phyloP scores from a whole-genome alignment of 2,329 filamentous ascomycete species.

The Pyrenophora teres region DNA sequence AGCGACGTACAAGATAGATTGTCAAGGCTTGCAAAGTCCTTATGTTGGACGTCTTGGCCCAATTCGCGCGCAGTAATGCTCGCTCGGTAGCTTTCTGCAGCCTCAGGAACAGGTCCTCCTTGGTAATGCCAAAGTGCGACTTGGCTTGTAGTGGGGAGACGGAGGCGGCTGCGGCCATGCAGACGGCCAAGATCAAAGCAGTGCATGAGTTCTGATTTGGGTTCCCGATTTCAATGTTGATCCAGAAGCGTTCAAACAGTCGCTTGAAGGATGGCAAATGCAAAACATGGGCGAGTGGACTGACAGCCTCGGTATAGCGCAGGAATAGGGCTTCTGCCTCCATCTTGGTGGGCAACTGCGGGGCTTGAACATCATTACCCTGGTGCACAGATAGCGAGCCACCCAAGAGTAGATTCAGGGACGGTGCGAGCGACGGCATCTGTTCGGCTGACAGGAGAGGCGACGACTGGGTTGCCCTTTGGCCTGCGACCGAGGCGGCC shows the following conservation, averaged over 20 bases:
- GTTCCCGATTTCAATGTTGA: slow-evolving; percentile 44
- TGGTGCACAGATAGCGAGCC: slow-evolving; percentile 36
- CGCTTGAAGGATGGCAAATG: slow-evolving; percentile 46
- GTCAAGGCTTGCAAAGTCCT: slow-evolving; percentile 45
- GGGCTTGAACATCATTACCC: slow-evolving; percentile 36
- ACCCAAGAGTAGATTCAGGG: slow-evolving; percentile 42
- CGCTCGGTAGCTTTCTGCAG: slow-evolving; percentile 46
- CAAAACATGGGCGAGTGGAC: slow-evolving; percentile 45
- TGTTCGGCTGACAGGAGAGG: slow-evolving; percentile 44
- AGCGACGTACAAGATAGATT: slow-evolving; percentile 41
- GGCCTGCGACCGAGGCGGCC: slow-evolving; percentile 43
- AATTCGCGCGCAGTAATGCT: slow-evolving; percentile 44
- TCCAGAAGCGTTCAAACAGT: slow-evolving; percentile 45
- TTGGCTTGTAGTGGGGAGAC: slow-evolving; percentile 47
- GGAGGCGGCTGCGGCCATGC: slow-evolving; percentile 46
- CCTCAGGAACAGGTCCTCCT: slow-evolving; percentile 44
- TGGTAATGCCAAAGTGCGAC: slow-evolving; percentile 46
- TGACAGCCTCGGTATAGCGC: slow-evolving; percentile 44
- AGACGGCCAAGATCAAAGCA: slow-evolving; percentile 44
- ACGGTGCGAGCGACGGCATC: slow-evolving; percentile 45
- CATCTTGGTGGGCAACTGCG: slow-evolving; percentile 42
- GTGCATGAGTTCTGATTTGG: slow-evolving; percentile 45
- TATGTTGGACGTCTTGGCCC: slow-evolving; percentile 48
- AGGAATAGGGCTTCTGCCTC: slow-evolving; percentile 44
- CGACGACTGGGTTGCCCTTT: slow-evolving; percentile 43